Evolutionary conservation across 306 rosid genomes (phyloP).

Genomic region (Quercus alba): DNA sequence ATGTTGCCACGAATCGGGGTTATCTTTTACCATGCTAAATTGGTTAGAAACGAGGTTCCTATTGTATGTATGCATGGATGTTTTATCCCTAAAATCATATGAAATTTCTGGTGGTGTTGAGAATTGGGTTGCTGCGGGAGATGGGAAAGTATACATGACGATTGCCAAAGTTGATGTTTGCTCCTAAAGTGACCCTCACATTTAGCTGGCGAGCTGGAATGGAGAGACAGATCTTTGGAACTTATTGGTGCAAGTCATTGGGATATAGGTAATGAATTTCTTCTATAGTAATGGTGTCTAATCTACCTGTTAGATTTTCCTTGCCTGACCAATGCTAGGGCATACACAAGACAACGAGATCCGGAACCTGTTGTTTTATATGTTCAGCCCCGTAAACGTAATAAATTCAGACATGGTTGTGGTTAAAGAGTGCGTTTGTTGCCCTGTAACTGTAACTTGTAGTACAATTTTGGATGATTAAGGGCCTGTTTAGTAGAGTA

Average conservation of each 20-base stretch:
- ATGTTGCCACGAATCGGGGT: slow-evolving; percentile 82
- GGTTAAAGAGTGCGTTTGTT: not conserved
- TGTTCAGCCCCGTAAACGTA: slow-evolving; percentile 2
- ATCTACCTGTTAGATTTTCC: not conserved
- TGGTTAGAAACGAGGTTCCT: slow-evolving; percentile 61
- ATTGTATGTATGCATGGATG: slow-evolving; percentile 76
- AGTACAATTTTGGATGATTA: not conserved
- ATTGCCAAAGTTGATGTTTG: slow-evolving; percentile 42
- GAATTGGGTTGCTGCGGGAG: slow-evolving; percentile 92
- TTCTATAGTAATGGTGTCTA: slow-evolving; percentile 9
- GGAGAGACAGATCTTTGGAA: slow-evolving; percentile 85
- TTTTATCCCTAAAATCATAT: slow-evolving; percentile 42
- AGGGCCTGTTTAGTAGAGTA: no score
- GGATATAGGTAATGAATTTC: slow-evolving; percentile 60
- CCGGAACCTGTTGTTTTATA: slow-evolving; percentile 2
- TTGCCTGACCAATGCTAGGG: slow-evolving; percentile 10
- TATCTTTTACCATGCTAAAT: slow-evolving; percentile 68
- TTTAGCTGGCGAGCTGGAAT: slow-evolving; percentile 77
- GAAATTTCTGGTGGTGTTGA: slow-evolving; percentile 36
- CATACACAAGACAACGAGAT: slow-evolving; percentile 8
- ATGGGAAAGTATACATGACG: slow-evolving; percentile 77
- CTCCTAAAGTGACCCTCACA: slow-evolving; percentile 47
- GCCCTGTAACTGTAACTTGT: no score
- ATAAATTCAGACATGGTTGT: not conserved
- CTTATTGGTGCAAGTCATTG: slow-evolving; percentile 86